Percentiles rank a stretch among this genome's conserved stretches.
phyloP scores from a whole-genome alignment of 169 alveolate genomes.

The Perkinsus olseni region DNA sequence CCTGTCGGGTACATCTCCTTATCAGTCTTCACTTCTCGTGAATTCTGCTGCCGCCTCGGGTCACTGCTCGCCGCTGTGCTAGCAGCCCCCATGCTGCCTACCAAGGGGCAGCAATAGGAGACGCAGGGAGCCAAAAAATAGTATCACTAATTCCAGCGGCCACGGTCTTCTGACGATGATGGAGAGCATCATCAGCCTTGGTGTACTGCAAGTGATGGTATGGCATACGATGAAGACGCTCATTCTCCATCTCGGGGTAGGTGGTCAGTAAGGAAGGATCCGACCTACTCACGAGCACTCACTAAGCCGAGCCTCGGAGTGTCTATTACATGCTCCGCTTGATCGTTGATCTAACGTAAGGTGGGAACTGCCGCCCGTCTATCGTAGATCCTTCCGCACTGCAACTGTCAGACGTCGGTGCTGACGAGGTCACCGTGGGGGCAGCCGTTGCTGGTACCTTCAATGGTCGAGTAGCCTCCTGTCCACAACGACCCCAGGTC shows the following conservation, averaged over 20 bases:
- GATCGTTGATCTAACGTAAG: background rate
- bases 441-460: background rate
- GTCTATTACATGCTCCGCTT: background rate
- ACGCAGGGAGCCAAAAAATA: background rate
- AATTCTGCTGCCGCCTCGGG: background rate
- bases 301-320: background rate
- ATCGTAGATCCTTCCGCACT: background rate
- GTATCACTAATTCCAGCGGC: background rate
- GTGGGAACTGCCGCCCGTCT: background rate
- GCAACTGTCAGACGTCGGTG: background rate
- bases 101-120: background rate
- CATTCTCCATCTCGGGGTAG: background rate
- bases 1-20: too few species aligned
- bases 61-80: background rate
- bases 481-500: background rate
- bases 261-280: background rate
- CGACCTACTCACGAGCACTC: background rate
- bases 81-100: background rate
- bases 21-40: background rate
- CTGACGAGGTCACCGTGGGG: background rate
- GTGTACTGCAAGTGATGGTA: background rate
- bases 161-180: background rate
- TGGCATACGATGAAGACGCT: background rate
- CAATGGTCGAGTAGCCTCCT: background rate
- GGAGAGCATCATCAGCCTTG: background rate